phyloP scores from a whole-genome alignment of 805 yeast species.

The Scheffersomyces amazonensis region DNA sequence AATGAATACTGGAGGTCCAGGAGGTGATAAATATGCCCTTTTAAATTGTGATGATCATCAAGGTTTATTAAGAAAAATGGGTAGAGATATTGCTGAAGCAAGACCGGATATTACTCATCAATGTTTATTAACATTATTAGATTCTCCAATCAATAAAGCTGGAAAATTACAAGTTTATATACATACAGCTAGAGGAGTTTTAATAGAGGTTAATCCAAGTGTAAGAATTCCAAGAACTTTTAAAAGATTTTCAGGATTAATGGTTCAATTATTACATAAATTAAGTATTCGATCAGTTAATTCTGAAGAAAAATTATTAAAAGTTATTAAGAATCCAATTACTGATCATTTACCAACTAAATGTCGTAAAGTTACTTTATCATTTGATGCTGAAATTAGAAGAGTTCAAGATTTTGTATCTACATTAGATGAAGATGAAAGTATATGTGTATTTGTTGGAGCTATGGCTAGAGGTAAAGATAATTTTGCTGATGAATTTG shows the following conservation, averaged over 20 bases:
- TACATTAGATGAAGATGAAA: constrained; percentile 81
- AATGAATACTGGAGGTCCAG: constrained; percentile 74
- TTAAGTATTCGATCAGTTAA: constrained; percentile 91
- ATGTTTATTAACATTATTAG: constrained; percentile 88
- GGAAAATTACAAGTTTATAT: constrained; percentile 96
- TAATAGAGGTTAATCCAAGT: constrained; percentile 92
- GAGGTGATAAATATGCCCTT: constrained; percentile 85
- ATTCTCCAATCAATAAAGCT: constrained; percentile 97
- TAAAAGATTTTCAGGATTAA: constrained; percentile 94
- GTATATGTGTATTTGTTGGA: constrained; percentile 97
- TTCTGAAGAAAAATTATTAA: constrained; percentile 89
- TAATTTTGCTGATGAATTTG: constrained; percentile 94
- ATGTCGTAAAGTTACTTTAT: constrained; percentile 88
- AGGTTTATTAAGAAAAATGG: constrained; percentile 91
- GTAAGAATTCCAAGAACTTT: constrained; percentile 98
- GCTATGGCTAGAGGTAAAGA: constrained; percentile 99
- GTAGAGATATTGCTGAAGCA: constrained; percentile 95
- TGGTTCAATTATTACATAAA: constrained; percentile 95
- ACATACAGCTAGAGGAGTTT: constrained; percentile 91
- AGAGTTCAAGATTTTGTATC: constrained; percentile 85
- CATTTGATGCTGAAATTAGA: constrained; percentile 86
- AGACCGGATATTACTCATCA: constrained; percentile 99
- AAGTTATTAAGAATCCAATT: constrained; percentile 94
- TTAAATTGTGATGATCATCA: constrained; percentile 98
- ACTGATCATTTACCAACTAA: constrained; percentile 96